These are phyloP conservation scores for Pelargonium myrrhifolium DNA, from an alignment of 441 rosid genomes.

Conservation along the genomic window DNA sequence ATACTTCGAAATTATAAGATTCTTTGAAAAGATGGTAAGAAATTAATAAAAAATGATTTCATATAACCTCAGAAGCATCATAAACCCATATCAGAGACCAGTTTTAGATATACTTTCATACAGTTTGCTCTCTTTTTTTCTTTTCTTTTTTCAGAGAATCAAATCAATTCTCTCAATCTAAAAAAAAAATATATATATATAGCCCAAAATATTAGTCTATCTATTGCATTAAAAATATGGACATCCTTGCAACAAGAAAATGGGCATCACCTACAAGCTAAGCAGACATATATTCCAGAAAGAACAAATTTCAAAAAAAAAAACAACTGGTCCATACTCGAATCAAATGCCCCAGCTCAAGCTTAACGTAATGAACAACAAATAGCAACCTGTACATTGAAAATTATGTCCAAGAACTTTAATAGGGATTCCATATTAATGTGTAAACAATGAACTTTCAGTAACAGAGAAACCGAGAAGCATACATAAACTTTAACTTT, in stretches of 20 bases:
- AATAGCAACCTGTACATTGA: not conserved
- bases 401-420: not conserved
- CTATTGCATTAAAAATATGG: too few relatives aligned
- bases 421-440: not conserved
- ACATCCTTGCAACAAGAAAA: too few relatives aligned
- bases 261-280: too few relatives aligned
- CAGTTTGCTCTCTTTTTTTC: too few relatives aligned
- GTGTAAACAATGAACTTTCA: not conserved
- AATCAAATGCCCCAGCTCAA: slow-evolving; percentile 4
- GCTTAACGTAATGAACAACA: not conserved
- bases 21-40: too few relatives aligned
- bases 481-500: not conserved
- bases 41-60: not conserved
- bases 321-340: not conserved
- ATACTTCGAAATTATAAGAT: not conserved
- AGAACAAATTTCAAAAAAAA: too few relatives aligned
- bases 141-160: not conserved
- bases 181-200: too few relatives aligned
- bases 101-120: not conserved
- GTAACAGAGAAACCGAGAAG: not conserved
- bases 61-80: not conserved
- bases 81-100: not conserved
- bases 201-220: not conserved
- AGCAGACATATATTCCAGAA: too few relatives aligned
- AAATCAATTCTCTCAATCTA: not conserved